Percentiles rank a stretch among this genome's conserved stretches.
Conservation (phyloP, 1,139 yeast genomes). For the Diutina scorzettiae region DNA sequence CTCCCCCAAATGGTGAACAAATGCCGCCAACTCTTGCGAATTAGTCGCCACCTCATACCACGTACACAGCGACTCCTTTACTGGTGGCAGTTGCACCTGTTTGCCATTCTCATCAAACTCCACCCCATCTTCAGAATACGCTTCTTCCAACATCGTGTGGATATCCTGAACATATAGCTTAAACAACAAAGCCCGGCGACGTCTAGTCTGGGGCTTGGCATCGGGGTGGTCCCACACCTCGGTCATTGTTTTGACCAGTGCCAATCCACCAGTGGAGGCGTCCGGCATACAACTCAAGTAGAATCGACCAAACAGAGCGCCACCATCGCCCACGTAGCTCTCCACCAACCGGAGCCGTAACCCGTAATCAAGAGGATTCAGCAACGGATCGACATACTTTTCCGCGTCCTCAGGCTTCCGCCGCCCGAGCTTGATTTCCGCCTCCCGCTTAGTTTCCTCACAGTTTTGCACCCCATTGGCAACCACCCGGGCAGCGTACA, state of each 20-base stretch:
- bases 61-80: neutral
- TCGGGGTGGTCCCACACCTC: conserved; percentile 1
- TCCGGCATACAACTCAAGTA: conserved; percentile 4
- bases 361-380: conserved; percentile 3
- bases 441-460: neutral
- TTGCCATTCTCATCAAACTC: neutral
- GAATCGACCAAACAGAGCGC: conserved; percentile 3
- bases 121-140: neutral
- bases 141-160: neutral
- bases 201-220: neutral
- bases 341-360: conserved; percentile 1
- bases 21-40: neutral
- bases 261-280: neutral
- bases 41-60: conserved; percentile 4
- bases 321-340: conserved; percentile 3
- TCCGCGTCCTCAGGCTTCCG: conserved; percentile 5
- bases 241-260: neutral
- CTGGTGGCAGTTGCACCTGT: neutral
- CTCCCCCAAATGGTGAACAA: neutral
- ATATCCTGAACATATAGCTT: conserved; percentile 3
- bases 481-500: conserved; percentile 1
- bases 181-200: neutral
- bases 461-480: neutral
- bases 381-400: conserved; percentile 1
- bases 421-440: neutral